phyloP scores from a whole-genome alignment of 352 stramenopile genomes.

The Phytophthora litchii region DNA sequence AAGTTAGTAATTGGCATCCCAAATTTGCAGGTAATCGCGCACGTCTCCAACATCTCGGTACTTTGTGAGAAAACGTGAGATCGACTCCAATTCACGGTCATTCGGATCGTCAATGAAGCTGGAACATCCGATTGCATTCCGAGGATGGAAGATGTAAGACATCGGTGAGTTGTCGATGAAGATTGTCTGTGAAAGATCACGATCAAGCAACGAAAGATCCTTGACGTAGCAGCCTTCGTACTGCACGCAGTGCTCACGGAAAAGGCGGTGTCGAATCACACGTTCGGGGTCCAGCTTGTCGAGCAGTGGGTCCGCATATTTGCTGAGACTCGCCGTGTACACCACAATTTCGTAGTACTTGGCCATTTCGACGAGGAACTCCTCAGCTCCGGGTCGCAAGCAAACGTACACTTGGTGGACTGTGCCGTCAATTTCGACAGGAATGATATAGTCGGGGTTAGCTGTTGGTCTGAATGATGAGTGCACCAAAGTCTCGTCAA shows the following conservation, averaged over 20 bases:
- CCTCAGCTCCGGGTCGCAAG: conserved; percentile 93
- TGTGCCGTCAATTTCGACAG: conserved; percentile 94
- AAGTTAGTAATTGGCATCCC: conserved; percentile 67
- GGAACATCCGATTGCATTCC: conserved; percentile 80
- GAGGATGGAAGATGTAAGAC: conserved; percentile 98
- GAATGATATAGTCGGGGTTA: conserved; percentile 97
- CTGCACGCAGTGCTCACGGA: conserved; percentile 95
- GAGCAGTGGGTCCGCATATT: conserved; percentile 97
- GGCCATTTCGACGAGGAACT: conserved; percentile 96
- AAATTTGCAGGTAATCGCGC: conserved; percentile 71
- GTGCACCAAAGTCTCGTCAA: conserved; percentile 99
- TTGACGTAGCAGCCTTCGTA: conserved; percentile 98
- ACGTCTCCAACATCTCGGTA: conserved; percentile 63
- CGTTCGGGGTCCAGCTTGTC: conserved; percentile 94
- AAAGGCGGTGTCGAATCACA: conserved; percentile 91
- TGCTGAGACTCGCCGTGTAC: conserved; percentile 97
- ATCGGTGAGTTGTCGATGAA: conserved; percentile 99
- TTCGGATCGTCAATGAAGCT: conserved; percentile 92
- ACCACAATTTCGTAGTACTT: conserved; percentile 98
- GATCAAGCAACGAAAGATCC: conserved; percentile 95
- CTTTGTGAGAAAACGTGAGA: conserved; percentile 68
- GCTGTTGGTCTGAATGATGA: conserved; percentile 94
- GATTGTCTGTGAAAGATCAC: conserved; percentile 93
- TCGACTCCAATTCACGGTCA: conserved; percentile 91
- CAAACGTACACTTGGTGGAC: conserved; percentile 91